Evolutionary conservation across 1,284 basidiomycete species (phyloP), one percentile per base, ranked within the genome.

Genomic region (Marasmius sp.): DNA sequence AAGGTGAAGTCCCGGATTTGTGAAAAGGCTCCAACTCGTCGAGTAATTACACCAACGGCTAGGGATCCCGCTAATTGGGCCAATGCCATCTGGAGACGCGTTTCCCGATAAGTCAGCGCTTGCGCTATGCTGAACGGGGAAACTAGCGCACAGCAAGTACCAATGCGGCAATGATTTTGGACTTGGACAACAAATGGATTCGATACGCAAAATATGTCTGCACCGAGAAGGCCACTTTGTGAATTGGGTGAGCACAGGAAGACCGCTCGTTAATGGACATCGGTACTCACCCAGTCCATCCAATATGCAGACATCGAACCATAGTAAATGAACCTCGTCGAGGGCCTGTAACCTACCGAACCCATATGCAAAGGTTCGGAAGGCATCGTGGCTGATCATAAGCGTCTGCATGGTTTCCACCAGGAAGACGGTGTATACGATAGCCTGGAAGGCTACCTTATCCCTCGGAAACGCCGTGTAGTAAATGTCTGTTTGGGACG

Each of bases 311-410:
- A 12, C 12, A 38, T 54, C 37, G 14, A 54, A 37, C 52, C 52
- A 54, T 2, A 54, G 10, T n/a, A 37, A 37, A 18, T 54, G 11
- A 11, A 18, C 18, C 6, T 36, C 38, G 60, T 67, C 58, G 27
- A 68, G 61, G 41, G 57, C 59, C 3, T 49, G 47, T 22, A 55
- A 18, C 38, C 66, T 59, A 3, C 63, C 60, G 53, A 65, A 68
- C 5, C 66, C 66, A 52, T 61, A 68, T 11, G 65, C 65, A 53
- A 67, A 67, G 62, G 64, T 65, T 36, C 67, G 67, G 49, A 68
- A 68, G 2, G 64, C 64, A 50, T 68, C 67, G 7, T 66, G 63
- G 18, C 64, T 67, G 37, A 68, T 55, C 59, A 66, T 48, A 22
- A 37, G 41, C 6, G 67, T 68, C 54, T 68, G 67, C 9, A 63